Evolutionary conservation across 257 asterid genomes (phyloP).

Genomic region (Solanum corneliomulleri): DNA sequence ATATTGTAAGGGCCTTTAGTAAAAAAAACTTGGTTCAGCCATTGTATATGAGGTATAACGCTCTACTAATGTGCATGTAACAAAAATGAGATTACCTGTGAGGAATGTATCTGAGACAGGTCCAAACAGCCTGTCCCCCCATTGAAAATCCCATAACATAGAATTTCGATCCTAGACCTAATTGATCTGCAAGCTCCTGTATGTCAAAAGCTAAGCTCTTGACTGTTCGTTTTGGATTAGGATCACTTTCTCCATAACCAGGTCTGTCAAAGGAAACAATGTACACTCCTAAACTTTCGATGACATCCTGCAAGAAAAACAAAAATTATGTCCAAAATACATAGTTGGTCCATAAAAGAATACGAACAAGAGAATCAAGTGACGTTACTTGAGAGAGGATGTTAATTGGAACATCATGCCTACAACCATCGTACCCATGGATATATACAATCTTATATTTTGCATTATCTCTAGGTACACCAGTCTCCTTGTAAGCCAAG

Average conservation of each 20-base stretch:
- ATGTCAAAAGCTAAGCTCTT: conserved; percentile 61
- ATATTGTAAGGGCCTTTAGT: not conserved
- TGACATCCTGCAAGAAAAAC: conserved; percentile 30
- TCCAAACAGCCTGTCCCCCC: conserved; percentile 86
- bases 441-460: conserved; percentile 53
- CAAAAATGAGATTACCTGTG: conserved; percentile 38
- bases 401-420: conserved; percentile 27
- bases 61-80: not conserved
- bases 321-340: not conserved
- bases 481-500: conserved; percentile 71
- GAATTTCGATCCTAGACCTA: conserved; percentile 70
- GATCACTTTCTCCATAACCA: conserved; percentile 95
- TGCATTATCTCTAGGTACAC: conserved; percentile 56
- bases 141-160: conserved; percentile 64
- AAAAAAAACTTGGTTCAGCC: not conserved
- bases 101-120: conserved; percentile 85
- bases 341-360: not conserved
- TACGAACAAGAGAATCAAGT: not conserved
- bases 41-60: not conserved
- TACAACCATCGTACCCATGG: conserved; percentile 53
- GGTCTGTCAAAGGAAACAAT: conserved; percentile 77
- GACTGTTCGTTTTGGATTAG: conserved; percentile 53
- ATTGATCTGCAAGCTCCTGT: conserved; percentile 79
- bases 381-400: conserved; percentile 41
- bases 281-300: conserved; percentile 54